A percentile compares a stretch with the other conserved stretches of the same genome.
phyloP scores from a whole-genome alignment of 106 monocot species.

The Narthecium ossifragum region DNA sequence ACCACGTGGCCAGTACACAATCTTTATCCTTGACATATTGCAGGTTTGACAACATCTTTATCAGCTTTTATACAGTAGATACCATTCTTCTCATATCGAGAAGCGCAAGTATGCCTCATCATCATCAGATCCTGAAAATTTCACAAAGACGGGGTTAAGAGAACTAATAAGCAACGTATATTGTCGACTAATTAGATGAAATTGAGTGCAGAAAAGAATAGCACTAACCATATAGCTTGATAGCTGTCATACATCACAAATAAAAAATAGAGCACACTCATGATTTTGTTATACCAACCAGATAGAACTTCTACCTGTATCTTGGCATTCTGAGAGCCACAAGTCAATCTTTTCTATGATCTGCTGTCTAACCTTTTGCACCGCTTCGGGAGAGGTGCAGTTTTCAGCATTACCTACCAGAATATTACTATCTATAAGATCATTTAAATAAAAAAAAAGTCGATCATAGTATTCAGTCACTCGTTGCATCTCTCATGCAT shows the following conservation, averaged over 20 bases:
- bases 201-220: background rate
- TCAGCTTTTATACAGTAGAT: background rate
- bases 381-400: slow-evolving; percentile 76
- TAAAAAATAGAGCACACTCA: background rate
- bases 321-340: slow-evolving; percentile 87
- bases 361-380: slow-evolving; percentile 82
- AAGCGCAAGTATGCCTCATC: slow-evolving; percentile 13
- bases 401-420: slow-evolving; percentile 73
- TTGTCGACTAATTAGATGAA: background rate
- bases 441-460: no score
- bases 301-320: slow-evolving; percentile 23
- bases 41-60: background rate
- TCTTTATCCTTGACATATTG: no score
- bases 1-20: no score
- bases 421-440: slow-evolving; percentile 7
- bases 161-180: background rate
- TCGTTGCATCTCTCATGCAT: no score
- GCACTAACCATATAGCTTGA: background rate
- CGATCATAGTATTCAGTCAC: no score
- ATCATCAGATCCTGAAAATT: slow-evolving; percentile 14
- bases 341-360: slow-evolving; percentile 77
- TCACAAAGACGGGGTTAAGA: background rate
- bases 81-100: background rate
- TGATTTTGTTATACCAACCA: background rate
- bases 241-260: background rate